phyloP scores from a whole-genome alignment of 2,329 filamentous ascomycete genomes.

The Fusarium cicatricum region DNA sequence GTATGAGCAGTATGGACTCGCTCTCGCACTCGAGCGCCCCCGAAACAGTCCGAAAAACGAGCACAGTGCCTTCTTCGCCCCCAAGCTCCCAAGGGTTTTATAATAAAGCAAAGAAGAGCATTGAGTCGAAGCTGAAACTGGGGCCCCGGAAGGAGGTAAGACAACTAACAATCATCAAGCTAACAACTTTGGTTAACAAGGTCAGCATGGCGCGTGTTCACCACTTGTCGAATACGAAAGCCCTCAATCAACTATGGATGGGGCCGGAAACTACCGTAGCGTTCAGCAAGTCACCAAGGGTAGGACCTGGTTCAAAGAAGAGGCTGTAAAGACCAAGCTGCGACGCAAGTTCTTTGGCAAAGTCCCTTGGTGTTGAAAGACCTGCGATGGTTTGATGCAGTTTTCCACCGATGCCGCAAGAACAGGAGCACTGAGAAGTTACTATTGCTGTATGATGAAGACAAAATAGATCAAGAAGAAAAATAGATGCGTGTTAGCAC shows the following conservation, averaged over 20 bases:
- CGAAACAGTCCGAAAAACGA: background rate
- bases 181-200: conserved; percentile 6
- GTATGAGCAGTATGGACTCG: conserved; percentile 2
- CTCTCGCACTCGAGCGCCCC: conserved; percentile 14
- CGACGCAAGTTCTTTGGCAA: conserved; percentile 52
- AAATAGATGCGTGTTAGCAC: too few species aligned
- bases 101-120: conserved; percentile 35
- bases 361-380: conserved; percentile 52
- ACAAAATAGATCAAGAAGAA: too few species aligned
- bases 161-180: background rate
- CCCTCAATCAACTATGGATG: conserved; percentile 13
- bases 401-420: too few species aligned
- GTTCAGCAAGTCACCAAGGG: conserved; percentile 34
- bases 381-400: too few species aligned
- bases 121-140: conserved; percentile 35
- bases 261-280: conserved; percentile 24
- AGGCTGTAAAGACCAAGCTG: conserved; percentile 38
- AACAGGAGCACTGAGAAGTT: too few species aligned
- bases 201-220: conserved; percentile 9
- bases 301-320: conserved; percentile 46
- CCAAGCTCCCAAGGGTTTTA: conserved; percentile 16
- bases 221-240: conserved; percentile 31
- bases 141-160: conserved; percentile 26
- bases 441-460: too few species aligned
- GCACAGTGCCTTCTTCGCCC: background rate